Conservation (phyloP, 257 asterid species). For the Nemophila menziesii region DNA sequence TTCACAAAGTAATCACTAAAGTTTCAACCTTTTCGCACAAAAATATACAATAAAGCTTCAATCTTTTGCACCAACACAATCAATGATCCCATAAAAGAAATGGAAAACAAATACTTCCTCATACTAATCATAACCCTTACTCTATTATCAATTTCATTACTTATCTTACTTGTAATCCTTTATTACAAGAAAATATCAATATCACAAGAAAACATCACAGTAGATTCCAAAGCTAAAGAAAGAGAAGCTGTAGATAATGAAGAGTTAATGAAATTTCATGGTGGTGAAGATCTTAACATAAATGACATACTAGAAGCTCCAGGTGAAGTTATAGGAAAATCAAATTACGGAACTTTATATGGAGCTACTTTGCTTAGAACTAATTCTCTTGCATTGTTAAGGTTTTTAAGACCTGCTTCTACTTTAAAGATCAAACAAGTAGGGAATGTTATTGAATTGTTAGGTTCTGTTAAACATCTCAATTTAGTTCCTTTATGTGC, state of each 20-base stretch:
- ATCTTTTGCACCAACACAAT: slow-evolving; percentile 2
- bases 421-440: slow-evolving; percentile 58
- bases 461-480: slow-evolving; percentile 66
- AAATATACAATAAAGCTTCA: not conserved
- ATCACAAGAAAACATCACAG: slow-evolving; percentile 9
- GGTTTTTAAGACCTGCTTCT: slow-evolving; percentile 88
- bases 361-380: slow-evolving; percentile 47
- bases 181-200: slow-evolving; percentile 25
- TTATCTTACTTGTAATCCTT: slow-evolving; percentile 24
- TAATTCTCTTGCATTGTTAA: slow-evolving; percentile 43
- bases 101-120: slow-evolving; percentile 46
- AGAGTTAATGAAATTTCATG: slow-evolving; percentile 55
- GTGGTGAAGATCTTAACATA: slow-evolving; percentile 52
- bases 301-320: slow-evolving; percentile 75
- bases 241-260: slow-evolving; percentile 30
- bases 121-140: slow-evolving; percentile 29
- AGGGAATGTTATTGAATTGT: slow-evolving; percentile 42
- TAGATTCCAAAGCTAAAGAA: slow-evolving; percentile 34
- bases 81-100: slow-evolving; percentile 9
- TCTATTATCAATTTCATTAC: slow-evolving; percentile 18
- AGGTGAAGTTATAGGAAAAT: slow-evolving; percentile 87
- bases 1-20: not conserved
- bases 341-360: slow-evolving; percentile 68
- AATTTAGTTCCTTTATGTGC: slow-evolving; percentile 75
- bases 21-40: slow-evolving; percentile 2